phyloP scores from a whole-genome alignment of 225 moss, liverwort and hornwort species.

The Pseudoscleropodium purum region DNA sequence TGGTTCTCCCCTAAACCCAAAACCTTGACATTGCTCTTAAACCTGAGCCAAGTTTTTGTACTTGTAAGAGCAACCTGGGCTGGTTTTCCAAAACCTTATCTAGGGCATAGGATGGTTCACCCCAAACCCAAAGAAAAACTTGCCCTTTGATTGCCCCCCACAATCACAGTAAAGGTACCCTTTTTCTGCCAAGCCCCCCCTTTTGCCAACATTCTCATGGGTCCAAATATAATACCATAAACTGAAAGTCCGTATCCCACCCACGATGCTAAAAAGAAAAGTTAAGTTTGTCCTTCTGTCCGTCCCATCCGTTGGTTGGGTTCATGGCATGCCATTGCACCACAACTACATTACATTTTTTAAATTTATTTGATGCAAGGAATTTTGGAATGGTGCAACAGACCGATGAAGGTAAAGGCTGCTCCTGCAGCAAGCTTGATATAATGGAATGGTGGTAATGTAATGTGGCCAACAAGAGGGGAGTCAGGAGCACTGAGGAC shows the following conservation, averaged over 20 bases:
- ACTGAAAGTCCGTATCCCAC: not conserved
- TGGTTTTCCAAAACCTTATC: not conserved
- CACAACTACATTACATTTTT: no score
- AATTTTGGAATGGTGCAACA: not conserved
- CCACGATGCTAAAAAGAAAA: not conserved
- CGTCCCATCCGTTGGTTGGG: no score
- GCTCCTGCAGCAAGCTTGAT: not conserved
- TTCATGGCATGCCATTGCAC: no score
- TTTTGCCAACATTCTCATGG: conserved; percentile 14
- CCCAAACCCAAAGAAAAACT: not conserved
- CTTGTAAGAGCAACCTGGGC: no score
- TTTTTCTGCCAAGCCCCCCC: not conserved
- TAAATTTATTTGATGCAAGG: no score
- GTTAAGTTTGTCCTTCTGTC: no score
- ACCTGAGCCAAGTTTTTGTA: not conserved
- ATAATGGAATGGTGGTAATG: not conserved
- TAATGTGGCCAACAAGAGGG: not conserved
- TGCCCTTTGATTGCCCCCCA: not conserved
- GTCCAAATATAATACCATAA: not conserved
- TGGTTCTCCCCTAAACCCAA: no score
- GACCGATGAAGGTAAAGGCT: not conserved
- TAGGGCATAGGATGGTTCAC: not conserved
- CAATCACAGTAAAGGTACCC: not conserved
- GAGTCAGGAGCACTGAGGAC: not conserved
- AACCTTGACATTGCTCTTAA: not conserved